Conservation (phyloP, 805 yeast genomes). For the Candida insectorum region DNA sequence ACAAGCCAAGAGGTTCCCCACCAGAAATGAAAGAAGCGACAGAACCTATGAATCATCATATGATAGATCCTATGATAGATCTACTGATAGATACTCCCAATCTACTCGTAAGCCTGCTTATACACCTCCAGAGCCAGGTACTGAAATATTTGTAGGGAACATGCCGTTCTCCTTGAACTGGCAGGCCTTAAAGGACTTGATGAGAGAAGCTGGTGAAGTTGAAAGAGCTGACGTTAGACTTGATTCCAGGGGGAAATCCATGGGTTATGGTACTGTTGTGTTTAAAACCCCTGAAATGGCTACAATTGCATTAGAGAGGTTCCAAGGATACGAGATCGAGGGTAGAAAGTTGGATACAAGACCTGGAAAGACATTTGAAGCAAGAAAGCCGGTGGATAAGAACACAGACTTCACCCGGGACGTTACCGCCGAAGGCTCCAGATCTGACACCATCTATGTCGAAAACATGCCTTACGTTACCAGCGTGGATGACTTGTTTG, state of each 20-base stretch:
- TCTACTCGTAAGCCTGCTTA: neutral
- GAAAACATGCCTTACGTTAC: conserved; percentile 87
- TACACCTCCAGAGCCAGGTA: conserved; percentile 21
- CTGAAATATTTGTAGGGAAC: conserved; percentile 75
- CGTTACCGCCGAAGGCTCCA: conserved; percentile 58
- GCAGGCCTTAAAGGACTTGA: conserved; percentile 83
- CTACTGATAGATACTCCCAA: neutral
- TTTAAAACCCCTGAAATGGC: conserved; percentile 69
- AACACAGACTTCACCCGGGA: conserved; percentile 63
- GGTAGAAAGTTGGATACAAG: conserved; percentile 82
- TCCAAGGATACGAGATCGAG: conserved; percentile 65
- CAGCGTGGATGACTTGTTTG: conserved; percentile 77
- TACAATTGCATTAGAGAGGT: conserved; percentile 60
- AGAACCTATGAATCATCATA: neutral
- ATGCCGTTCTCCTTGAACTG: conserved; percentile 79
- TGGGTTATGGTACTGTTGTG: conserved; percentile 82
- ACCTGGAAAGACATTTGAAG: conserved; percentile 46
- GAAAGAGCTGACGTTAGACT: conserved; percentile 74
- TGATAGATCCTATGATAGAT: neutral
- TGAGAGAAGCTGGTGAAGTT: conserved; percentile 75
- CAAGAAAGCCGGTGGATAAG: conserved; percentile 14
- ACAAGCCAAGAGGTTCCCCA: too few species aligned
- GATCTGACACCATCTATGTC: conserved; percentile 53
- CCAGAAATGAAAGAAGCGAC: conserved; percentile 11
- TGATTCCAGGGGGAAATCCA: conserved; percentile 69